These are phyloP conservation scores for Phytophthora constricta DNA, from an alignment of 352 stramenopile species.

Conservation along the genomic window DNA sequence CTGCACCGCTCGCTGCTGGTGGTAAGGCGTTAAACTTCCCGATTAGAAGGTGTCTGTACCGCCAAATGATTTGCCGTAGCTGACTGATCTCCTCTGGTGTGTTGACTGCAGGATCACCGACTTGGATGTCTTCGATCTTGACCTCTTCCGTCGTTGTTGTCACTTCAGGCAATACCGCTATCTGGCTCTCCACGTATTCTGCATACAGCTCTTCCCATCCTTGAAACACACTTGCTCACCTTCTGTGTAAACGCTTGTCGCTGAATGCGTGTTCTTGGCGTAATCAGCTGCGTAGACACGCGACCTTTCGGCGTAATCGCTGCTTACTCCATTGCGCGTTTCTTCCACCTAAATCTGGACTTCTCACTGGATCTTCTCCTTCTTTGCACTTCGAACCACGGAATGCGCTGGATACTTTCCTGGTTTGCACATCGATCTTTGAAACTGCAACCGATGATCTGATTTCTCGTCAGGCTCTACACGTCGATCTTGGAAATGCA, in stretches of 20 bases:
- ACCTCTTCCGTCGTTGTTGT: background rate
- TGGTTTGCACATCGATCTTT: too few species aligned
- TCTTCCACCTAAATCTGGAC: too few species aligned
- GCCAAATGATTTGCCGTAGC: constrained; percentile 29
- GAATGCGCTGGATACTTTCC: too few species aligned
- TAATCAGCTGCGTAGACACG: too few species aligned
- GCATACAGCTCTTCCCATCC: constrained; percentile 14
- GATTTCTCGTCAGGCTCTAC: too few species aligned
- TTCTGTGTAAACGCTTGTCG: too few species aligned
- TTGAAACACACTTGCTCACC: constrained; percentile 15
- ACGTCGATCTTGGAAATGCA: too few species aligned
- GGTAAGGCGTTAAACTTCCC: constrained; percentile 29
- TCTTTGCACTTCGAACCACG: too few species aligned
- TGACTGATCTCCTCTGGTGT: constrained; percentile 22
- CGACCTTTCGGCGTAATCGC: too few species aligned
- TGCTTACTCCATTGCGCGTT: too few species aligned
- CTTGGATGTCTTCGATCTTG: constrained; percentile 19
- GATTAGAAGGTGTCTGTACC: constrained; percentile 20
- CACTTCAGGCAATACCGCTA: constrained; percentile 27
- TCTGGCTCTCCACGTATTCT: constrained; percentile 19
- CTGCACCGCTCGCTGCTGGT: constrained; percentile 20
- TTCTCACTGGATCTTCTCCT: too few species aligned
- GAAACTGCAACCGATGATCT: too few species aligned
- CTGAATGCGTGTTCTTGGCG: constrained; percentile 9
- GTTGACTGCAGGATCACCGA: constrained; percentile 10